These are phyloP conservation scores for Naganishia vaughanmartiniae DNA, from an alignment of 768 basidiomycete genomes.

Conservation along the genomic window DNA sequence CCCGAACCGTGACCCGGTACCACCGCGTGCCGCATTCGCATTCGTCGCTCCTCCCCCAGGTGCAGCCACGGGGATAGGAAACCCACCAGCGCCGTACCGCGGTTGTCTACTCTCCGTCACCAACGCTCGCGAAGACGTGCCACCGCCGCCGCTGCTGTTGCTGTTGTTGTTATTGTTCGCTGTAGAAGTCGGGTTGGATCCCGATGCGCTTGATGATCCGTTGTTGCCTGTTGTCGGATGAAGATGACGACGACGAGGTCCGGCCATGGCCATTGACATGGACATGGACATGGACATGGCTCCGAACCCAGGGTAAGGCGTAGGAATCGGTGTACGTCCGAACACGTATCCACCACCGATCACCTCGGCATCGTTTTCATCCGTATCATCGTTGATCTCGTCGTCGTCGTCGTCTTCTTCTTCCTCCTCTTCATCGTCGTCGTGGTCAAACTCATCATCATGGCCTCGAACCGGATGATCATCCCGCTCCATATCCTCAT, in stretches of 20 bases:
- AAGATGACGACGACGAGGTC: too few species aligned
- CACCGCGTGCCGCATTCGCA: constrained; percentile 20
- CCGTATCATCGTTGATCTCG: constrained; percentile 11
- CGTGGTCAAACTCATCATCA: constrained; percentile 20
- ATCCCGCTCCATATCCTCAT: constrained; percentile 40
- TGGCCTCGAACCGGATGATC: constrained; percentile 31
- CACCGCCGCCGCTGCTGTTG: too few species aligned
- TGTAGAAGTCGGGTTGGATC: too few species aligned
- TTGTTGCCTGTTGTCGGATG: too few species aligned
- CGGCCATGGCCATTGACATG: too few species aligned
- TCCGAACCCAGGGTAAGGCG: background rate
- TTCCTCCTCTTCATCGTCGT: constrained; percentile 9
- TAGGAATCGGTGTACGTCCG: background rate
- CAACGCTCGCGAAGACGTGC: background rate
- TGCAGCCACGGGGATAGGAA: background rate
- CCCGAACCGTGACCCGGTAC: constrained; percentile 19
- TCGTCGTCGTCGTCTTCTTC: constrained; percentile 19
- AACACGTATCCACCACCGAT: background rate
- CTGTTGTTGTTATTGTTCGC: too few species aligned
- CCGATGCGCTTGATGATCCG: too few species aligned
- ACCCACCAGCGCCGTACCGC: constrained; percentile 6
- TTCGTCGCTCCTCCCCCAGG: background rate
- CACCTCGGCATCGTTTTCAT: constrained; percentile 1
- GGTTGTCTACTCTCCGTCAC: background rate
- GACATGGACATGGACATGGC: background rate